Base-by-base conservation (phyloP, 176 grass and related monocot genomes). In the Oryza officinalis region DNA sequence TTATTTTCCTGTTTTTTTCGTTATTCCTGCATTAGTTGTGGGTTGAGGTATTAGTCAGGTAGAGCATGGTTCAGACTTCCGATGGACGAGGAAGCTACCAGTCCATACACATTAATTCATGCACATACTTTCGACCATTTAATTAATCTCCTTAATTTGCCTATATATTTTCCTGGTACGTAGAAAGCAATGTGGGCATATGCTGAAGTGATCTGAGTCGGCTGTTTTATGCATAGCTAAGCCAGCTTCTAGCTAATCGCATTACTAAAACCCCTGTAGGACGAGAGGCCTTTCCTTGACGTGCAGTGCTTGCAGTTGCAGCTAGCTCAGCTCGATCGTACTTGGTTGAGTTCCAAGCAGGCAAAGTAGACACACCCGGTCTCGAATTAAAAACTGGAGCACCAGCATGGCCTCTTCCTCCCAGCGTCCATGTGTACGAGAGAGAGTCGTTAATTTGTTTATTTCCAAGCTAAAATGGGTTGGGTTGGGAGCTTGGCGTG, bases 271-370 rank as follows among this genome's bases (percentile, higher is more conserved):
- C n/a, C 64, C 74, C 78, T 79, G 74, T 71, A 78, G 81, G 46
- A 63, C 35, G 63, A 82, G 46, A 46, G 32, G 79, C 18, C 82
- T 92, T 94, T 92, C 86, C 86, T 89, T 94, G 30, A 88, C 95
- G 88, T 97, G 88, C 83, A 85, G 92, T 84, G 69, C 90, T 97
- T 86, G 84, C 80, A 67, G 49, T 97, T 86, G 84, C 80, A 67
- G 49, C 37, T 63, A 77, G 65, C 45, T 38, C 20, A 23, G 28
- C 27, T 70, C 46, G 45, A 47, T 50, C 47, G 66, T 72, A 69
- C 84, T 63, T 27, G 83, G 83, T 87, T 76, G 89, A 91, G 89
- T 87, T 71, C 41, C 37, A 84, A 83, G 60, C 15, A 52, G 80
- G 67, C 46, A 79, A 85, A 89, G 83, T 81, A 49, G 32, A 75